These are phyloP conservation scores for Cladosporium sp. DNA, from an alignment of 2,329 filamentous ascomycete species.

Conservation along the genomic window DNA sequence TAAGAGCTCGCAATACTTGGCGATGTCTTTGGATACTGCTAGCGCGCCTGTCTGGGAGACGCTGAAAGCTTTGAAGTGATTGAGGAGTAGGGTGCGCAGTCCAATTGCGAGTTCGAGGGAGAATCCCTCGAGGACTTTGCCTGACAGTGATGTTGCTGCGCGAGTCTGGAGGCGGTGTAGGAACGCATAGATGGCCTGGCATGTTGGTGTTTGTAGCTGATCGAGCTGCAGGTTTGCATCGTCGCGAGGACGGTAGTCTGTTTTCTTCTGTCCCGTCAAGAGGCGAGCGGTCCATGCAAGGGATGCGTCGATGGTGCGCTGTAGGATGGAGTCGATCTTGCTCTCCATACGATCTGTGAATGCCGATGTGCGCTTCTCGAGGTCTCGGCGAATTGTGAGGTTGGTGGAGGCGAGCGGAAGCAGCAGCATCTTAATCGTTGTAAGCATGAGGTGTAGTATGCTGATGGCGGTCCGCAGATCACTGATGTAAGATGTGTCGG, in stretches of 20 bases:
- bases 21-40: slow-evolving; percentile 95
- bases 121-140: slow-evolving; percentile 79
- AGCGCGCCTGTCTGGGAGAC: slow-evolving; percentile 91
- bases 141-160: slow-evolving; percentile 70
- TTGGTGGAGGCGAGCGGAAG: slow-evolving; percentile 87
- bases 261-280: slow-evolving; percentile 77
- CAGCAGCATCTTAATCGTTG: slow-evolving; percentile 86
- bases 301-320: slow-evolving; percentile 69
- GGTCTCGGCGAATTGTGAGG: slow-evolving; percentile 83
- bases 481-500: slow-evolving; percentile 81
- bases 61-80: slow-evolving; percentile 91
- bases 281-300: slow-evolving; percentile 74
- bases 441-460: slow-evolving; percentile 89
- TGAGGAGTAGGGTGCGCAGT: slow-evolving; percentile 75
- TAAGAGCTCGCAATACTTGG: slow-evolving; percentile 84
- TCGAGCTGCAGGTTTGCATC: slow-evolving; percentile 69
- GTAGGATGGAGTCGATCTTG: slow-evolving; percentile 73
- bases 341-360: slow-evolving; percentile 79
- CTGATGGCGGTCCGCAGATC: slow-evolving; percentile 79
- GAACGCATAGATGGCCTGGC: slow-evolving; percentile 77
- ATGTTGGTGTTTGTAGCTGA: slow-evolving; percentile 79
- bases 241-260: slow-evolving; percentile 86
- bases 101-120: slow-evolving; percentile 80
- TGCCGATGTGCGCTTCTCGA: slow-evolving; percentile 77
- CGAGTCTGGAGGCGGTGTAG: slow-evolving; percentile 64